Percentiles rank a stretch among this genome's conserved stretches.
These are phyloP conservation scores for Tetrapisispora nanseiensis DNA, from an alignment of 805 yeast species.

Conservation along the genomic window DNA sequence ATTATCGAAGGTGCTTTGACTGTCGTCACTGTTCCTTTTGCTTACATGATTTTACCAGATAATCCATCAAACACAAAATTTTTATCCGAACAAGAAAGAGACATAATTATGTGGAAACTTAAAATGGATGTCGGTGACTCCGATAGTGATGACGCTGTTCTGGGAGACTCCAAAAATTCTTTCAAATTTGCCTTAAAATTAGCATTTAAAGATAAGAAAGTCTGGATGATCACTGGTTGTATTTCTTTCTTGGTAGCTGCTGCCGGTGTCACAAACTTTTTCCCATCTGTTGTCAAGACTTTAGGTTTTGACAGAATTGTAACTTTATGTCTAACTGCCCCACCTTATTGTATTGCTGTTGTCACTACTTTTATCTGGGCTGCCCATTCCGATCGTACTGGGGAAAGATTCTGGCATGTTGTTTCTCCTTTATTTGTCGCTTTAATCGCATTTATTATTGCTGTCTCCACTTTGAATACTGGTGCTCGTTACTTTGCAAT, in stretches of 20 bases:
- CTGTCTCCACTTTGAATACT: conserved; percentile 41
- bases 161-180: conserved; percentile 13
- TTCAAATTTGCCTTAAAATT: conserved; percentile 27
- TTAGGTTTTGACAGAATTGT: conserved; percentile 40
- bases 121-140: conserved; percentile 28
- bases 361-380: conserved; percentile 44
- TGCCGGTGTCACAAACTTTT: conserved; percentile 51
- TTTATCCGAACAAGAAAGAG: conserved; percentile 33
- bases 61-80: conserved; percentile 32
- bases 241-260: conserved; percentile 43
- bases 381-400: conserved; percentile 45
- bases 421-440: conserved; percentile 35
- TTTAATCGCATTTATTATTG: conserved; percentile 15
- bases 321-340: conserved; percentile 49
- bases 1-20: conserved; percentile 42
- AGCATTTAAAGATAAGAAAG: conserved; percentile 24
- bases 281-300: conserved; percentile 51
- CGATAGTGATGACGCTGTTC: conserved; percentile 31
- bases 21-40: conserved; percentile 29
- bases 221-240: conserved; percentile 33
- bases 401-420: conserved; percentile 46
- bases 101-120: conserved; percentile 29
- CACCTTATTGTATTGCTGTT: conserved; percentile 47
- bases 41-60: conserved; percentile 34
- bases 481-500: conserved; percentile 52